phyloP scores from a whole-genome alignment of 169 alveolate genomes.

The Cryptosporidium canis region DNA sequence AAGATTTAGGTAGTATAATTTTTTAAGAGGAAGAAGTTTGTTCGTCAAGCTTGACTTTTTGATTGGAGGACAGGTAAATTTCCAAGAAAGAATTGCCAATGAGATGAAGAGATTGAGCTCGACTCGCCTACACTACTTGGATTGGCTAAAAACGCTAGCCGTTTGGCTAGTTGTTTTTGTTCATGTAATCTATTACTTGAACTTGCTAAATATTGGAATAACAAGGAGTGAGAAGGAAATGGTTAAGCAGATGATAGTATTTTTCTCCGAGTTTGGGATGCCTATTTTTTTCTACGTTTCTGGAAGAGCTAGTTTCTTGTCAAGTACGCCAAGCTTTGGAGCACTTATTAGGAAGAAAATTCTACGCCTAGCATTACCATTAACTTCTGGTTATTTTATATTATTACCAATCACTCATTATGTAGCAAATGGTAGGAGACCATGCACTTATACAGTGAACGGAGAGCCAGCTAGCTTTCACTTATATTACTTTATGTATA shows the following conservation, averaged over 20 bases:
- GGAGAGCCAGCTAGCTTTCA: background rate
- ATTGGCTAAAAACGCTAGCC: constrained; percentile 70
- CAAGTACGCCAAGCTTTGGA: constrained; percentile 4
- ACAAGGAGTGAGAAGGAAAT: constrained; percentile 23
- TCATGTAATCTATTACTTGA: constrained; percentile 46
- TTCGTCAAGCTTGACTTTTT: constrained; percentile 14
- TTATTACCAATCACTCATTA: constrained; percentile 57
- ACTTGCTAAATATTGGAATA: constrained; percentile 27
- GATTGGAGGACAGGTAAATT: constrained; percentile 36
- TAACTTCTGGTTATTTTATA: constrained; percentile 42
- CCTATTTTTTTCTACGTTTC: constrained; percentile 59
- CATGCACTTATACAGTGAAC: constrained; percentile 19
- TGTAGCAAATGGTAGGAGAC: constrained; percentile 64
- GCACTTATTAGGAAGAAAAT: constrained; percentile 19
- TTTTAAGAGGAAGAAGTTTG: background rate
- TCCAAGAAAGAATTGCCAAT: background rate
- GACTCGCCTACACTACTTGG: constrained; percentile 45
- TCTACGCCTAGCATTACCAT: constrained; percentile 25
- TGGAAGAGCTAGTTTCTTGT: constrained; percentile 54
- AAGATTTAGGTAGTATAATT: constrained; percentile 7
- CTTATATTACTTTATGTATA: constrained; percentile 1
- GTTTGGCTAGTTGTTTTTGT: constrained; percentile 69
- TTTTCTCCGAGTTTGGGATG: constrained; percentile 66
- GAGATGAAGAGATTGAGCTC: background rate
- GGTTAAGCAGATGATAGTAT: constrained; percentile 27